These are phyloP conservation scores for Ascochyta fabae DNA, from an alignment of 2,329 filamentous ascomycete species.

Conservation along the genomic window DNA sequence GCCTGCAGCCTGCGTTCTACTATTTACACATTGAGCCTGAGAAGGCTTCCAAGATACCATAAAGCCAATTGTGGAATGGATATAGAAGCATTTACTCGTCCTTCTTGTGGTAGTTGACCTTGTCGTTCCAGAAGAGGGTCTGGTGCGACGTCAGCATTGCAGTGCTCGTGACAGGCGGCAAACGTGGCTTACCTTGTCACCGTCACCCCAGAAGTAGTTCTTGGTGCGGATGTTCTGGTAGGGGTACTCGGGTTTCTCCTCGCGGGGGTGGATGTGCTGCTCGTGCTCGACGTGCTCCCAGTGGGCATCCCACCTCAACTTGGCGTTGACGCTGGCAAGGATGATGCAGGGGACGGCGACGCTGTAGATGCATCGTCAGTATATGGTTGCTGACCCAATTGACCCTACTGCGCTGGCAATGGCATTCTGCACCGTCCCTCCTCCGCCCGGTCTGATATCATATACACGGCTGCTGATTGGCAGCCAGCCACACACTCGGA, in stretches of 20 bases:
- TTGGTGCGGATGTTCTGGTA: conserved; percentile 98
- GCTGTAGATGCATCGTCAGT: conserved; percentile 58
- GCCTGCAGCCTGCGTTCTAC: conserved; percentile 29
- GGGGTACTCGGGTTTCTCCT: conserved; percentile 90
- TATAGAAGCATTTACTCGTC: conserved; percentile 60
- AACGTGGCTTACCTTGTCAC: conserved; percentile 77
- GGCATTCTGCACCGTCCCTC: not conserved
- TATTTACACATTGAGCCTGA: conserved; percentile 34
- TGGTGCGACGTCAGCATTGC: conserved; percentile 22
- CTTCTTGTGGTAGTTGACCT: conserved; percentile 97
- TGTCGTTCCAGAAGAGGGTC: conserved; percentile 80
- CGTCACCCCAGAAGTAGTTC: conserved; percentile 94
- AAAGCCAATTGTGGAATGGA: conserved; percentile 10
- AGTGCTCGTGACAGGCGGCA: not conserved
- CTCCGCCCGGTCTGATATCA: conserved; percentile 4
- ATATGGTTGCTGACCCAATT: not conserved
- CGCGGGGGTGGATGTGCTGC: conserved; percentile 67
- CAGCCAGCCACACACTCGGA: conserved; percentile 5
- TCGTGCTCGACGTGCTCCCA: conserved; percentile 94
- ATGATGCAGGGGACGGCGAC: conserved; percentile 75
- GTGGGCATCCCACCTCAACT: conserved; percentile 90
- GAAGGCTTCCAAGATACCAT: conserved; percentile 12
- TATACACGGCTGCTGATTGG: conserved; percentile 11
- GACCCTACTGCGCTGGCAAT: conserved; percentile 7
- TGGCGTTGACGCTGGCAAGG: conserved; percentile 80